These are phyloP conservation scores for Tricholoma hemisulphureum DNA, from an alignment of 768 basidiomycete genomes.

Conservation along the genomic window DNA sequence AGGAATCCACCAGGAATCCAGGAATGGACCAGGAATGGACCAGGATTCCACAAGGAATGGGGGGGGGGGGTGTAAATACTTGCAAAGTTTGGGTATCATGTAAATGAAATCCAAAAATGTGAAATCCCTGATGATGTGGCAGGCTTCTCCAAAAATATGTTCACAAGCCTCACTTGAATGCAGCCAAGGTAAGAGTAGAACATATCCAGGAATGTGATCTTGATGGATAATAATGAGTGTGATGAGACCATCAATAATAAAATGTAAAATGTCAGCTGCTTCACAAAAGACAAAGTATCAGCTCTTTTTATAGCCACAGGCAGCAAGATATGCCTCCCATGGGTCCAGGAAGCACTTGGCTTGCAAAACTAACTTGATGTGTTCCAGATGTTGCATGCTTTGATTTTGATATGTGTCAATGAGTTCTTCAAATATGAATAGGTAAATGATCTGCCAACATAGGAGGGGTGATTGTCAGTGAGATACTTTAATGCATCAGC, in stretches of 20 bases:
- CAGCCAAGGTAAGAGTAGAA: slow-evolving; percentile 28
- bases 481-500: slow-evolving; percentile 27
- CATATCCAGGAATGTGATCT: slow-evolving; percentile 21
- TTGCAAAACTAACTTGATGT: slow-evolving; percentile 29
- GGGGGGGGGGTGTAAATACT: too few species aligned
- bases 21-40: too few species aligned
- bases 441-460: slow-evolving; percentile 30
- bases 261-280: slow-evolving; percentile 28
- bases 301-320: slow-evolving; percentile 14
- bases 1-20: too few species aligned
- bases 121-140: slow-evolving; percentile 35
- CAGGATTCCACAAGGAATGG: too few species aligned
- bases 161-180: slow-evolving; percentile 34
- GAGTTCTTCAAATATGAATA: slow-evolving; percentile 40
- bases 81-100: slow-evolving; percentile 28
- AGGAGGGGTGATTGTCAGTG: slow-evolving; percentile 22
- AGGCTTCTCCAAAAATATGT: slow-evolving; percentile 32
- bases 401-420: slow-evolving; percentile 39
- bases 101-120: slow-evolving; percentile 27
- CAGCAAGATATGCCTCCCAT: slow-evolving; percentile 26
- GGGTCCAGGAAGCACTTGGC: slow-evolving; percentile 29
- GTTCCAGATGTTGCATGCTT: slow-evolving; percentile 21
- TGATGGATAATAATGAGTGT: slow-evolving; percentile 33
- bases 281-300: slow-evolving; percentile 34
- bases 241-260: slow-evolving; percentile 33